Evolutionary conservation across 495 filamentous ascomycete genomes (phyloP).

Genomic region (Xylaria acuta): DNA sequence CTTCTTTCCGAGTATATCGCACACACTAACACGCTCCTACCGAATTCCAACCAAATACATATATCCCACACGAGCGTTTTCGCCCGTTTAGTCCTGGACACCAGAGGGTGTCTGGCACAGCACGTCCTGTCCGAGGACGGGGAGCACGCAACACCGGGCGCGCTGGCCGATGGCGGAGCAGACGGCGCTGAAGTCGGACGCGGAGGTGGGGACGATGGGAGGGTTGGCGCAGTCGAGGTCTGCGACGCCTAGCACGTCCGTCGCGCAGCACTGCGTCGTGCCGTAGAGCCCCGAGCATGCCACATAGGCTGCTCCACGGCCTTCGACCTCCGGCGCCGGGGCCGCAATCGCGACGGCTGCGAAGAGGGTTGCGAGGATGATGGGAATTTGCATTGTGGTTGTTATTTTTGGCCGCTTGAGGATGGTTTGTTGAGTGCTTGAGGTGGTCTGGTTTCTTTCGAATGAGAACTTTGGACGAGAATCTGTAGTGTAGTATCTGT

Average conservation of each 20-base stretch:
- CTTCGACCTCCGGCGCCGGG: conserved; percentile 33
- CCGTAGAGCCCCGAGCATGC: conserved; percentile 51
- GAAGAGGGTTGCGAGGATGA: conserved; percentile 37
- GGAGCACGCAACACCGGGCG: conserved; percentile 53
- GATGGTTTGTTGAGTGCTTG: background rate
- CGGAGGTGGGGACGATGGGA: conserved; percentile 35
- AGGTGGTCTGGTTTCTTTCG: background rate
- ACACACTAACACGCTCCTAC: background rate
- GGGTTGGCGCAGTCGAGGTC: conserved; percentile 52
- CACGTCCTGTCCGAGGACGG: conserved; percentile 46
- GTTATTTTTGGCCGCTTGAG: conserved; percentile 33
- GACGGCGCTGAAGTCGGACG: conserved; percentile 40
- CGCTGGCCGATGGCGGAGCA: conserved; percentile 51
- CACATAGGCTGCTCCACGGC: conserved; percentile 42
- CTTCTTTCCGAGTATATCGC: background rate
- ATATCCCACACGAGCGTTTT: background rate
- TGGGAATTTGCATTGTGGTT: conserved; percentile 24
- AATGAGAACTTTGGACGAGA: background rate
- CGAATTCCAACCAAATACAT: background rate
- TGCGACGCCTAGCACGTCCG: conserved; percentile 50
- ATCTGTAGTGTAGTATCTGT: background rate
- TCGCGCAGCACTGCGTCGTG: conserved; percentile 51
- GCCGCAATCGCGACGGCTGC: conserved; percentile 33
- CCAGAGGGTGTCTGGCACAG: conserved; percentile 49
- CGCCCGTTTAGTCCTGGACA: conserved; percentile 24